Evolutionary conservation across 2,329 filamentous ascomycete species (phyloP).

Genomic region (Lachnellula willkommii): DNA sequence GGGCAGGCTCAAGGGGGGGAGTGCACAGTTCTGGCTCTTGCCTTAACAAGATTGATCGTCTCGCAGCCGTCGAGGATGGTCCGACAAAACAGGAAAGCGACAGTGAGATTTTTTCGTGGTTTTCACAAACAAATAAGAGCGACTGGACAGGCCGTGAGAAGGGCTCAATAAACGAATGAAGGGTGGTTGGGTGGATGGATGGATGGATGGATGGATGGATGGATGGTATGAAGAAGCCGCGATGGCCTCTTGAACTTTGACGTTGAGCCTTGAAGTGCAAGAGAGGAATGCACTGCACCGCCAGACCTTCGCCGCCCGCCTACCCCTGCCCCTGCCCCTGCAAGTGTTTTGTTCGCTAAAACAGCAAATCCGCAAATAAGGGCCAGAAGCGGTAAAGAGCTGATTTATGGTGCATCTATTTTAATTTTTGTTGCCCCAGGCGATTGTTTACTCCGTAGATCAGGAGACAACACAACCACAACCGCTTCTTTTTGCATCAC

Average conservation of each 20-base stretch:
- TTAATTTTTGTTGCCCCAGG: neutral
- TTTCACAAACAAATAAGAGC: constrained; percentile 12
- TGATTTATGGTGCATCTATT: neutral
- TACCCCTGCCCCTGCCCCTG: neutral
- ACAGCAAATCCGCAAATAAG: neutral
- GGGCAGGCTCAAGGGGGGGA: neutral
- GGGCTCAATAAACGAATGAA: constrained; percentile 15
- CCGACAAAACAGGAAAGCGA: constrained; percentile 4
- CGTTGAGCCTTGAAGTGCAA: neutral
- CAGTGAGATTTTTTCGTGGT: neutral
- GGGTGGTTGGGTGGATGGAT: constrained; percentile 1
- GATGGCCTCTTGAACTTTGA: neutral
- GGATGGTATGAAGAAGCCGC: constrained; percentile 1
- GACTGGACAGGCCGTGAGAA: constrained; percentile 10
- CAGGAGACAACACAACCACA: no score
- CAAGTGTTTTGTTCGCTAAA: neutral
- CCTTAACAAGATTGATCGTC: constrained; percentile 1
- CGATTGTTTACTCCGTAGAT: neutral
- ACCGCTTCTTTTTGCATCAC: no score
- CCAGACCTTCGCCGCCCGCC: neutral
- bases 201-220: neutral
- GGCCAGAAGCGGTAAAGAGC: neutral
- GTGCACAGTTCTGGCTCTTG: neutral
- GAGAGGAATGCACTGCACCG: neutral
- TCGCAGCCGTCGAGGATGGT: constrained; percentile 1